Evolutionary conservation across 2,329 filamentous ascomycete genomes (phyloP).

Genomic region (Scorias spongiosa): DNA sequence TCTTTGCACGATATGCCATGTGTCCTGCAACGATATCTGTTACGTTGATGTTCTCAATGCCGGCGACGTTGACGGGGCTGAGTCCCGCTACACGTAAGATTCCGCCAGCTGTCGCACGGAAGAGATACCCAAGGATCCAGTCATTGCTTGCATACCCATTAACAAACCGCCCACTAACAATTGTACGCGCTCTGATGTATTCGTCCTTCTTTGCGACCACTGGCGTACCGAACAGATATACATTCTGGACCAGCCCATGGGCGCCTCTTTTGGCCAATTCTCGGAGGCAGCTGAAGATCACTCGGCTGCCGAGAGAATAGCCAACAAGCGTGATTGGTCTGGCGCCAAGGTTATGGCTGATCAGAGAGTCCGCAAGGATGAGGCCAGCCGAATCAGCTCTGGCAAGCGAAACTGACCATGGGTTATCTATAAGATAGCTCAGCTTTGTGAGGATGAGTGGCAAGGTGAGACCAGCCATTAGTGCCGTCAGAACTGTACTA

Average conservation of each 20-base stretch:
- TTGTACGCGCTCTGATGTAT: conserved; percentile 62
- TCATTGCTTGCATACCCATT: conserved; percentile 91
- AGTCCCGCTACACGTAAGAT: conserved; percentile 81
- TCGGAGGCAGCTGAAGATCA: conserved; percentile 82
- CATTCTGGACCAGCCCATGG: conserved; percentile 80
- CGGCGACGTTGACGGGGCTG: conserved; percentile 61
- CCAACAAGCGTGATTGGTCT: conserved; percentile 86
- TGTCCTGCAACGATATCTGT: conserved; percentile 77
- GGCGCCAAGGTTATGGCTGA: conserved; percentile 80
- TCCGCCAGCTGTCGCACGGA: conserved; percentile 83
- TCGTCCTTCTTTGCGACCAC: conserved; percentile 86
- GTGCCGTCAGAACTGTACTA: conserved; percentile 68
- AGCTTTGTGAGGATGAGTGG: conserved; percentile 87
- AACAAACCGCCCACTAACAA: conserved; percentile 82
- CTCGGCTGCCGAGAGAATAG: conserved; percentile 80
- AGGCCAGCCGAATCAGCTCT: conserved; percentile 77
- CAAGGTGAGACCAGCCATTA: conserved; percentile 90
- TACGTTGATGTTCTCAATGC: conserved; percentile 78
- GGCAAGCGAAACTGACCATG: conserved; percentile 92
- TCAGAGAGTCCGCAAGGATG: conserved; percentile 85
- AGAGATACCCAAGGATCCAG: conserved; percentile 91
- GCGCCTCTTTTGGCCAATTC: conserved; percentile 76
- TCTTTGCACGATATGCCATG: conserved; percentile 89
- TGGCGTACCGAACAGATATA: conserved; percentile 86
- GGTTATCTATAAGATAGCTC: conserved; percentile 92